A percentile compares a stretch with the other conserved stretches of the same genome.
phyloP scores from a whole-genome alignment of 2,329 filamentous ascomycete genomes.

The Cladosporium sphaerospermum region DNA sequence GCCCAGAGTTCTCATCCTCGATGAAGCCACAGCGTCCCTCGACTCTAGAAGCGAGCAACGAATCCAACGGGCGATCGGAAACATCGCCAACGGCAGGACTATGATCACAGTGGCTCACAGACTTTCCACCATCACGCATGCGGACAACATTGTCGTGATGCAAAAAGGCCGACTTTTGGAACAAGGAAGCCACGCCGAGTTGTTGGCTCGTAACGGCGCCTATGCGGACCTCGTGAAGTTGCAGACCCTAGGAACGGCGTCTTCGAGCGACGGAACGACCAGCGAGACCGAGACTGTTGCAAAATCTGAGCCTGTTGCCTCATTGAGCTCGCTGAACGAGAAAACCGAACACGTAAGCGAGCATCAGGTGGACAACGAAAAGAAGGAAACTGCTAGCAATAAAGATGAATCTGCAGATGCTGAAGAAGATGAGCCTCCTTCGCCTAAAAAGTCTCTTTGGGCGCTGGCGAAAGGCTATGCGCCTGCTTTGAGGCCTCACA shows the following conservation, averaged over 20 bases:
- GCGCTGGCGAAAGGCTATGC: constrained; percentile 29
- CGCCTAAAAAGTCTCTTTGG: constrained; percentile 26
- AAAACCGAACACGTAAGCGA: neutral
- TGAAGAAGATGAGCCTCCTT: constrained; percentile 15
- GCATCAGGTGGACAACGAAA: neutral
- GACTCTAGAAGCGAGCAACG: constrained; percentile 36
- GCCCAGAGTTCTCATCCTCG: constrained; percentile 43
- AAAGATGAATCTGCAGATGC: constrained; percentile 1
- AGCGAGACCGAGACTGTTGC: neutral
- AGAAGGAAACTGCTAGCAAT: neutral
- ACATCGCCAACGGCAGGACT: constrained; percentile 29
- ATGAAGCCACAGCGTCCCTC: constrained; percentile 44
- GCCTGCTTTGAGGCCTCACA: constrained; percentile 40
- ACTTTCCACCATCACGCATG: constrained; percentile 34
- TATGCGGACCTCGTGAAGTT: constrained; percentile 47
- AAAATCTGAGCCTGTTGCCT: neutral
- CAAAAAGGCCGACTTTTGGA: constrained; percentile 46
- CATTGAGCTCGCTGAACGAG: neutral
- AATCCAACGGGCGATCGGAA: constrained; percentile 33
- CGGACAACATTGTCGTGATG: constrained; percentile 40
- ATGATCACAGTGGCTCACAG: constrained; percentile 41
- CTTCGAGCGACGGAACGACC: constrained; percentile 12
- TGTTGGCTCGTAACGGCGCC: constrained; percentile 32
- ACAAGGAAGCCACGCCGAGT: constrained; percentile 43
- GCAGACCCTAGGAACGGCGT: constrained; percentile 30